Evolutionary conservation across 495 filamentous ascomycete species (phyloP).

Genomic region (Barbatosphaeria neglecta): DNA sequence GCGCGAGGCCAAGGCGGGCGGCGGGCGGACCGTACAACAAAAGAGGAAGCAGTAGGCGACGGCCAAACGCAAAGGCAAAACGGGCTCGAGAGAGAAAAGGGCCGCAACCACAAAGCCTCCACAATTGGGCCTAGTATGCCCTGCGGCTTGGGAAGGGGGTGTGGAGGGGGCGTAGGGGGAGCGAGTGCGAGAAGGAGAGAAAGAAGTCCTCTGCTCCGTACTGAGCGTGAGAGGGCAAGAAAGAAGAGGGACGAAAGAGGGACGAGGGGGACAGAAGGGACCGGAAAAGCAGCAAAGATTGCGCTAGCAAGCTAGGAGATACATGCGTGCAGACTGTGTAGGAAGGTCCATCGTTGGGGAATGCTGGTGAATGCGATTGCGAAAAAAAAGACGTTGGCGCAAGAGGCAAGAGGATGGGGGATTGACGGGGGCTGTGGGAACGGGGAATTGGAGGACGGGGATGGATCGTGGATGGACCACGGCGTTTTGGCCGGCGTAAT

Average conservation of each 20-base stretch:
- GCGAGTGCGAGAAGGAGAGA: background rate
- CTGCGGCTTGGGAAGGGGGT: background rate
- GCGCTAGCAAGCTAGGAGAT: no score
- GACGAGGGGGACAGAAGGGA: no score
- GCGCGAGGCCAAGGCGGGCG: background rate
- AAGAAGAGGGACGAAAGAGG: no score
- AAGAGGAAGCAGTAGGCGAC: background rate
- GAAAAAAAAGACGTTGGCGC: no score
- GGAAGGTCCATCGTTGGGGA: background rate
- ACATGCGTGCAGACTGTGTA: no score
- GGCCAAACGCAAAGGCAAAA: background rate
- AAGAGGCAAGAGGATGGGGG: background rate
- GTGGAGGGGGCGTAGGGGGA: background rate
- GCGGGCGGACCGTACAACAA: background rate
- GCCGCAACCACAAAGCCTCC: background rate
- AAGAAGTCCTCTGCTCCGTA: no score
- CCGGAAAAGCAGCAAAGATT: no score
- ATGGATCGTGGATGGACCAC: conserved; percentile 19
- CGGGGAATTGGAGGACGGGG: background rate
- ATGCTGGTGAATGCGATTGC: no score
- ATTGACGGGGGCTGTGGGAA: background rate
- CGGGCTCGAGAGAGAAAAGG: background rate
- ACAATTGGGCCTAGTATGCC: background rate
- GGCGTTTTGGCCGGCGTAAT: conserved; percentile 45
- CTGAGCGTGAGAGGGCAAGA: background rate